Evolutionary conservation across 2,329 filamentous ascomycete species (phyloP).

Genomic region (Onygena corvina): DNA sequence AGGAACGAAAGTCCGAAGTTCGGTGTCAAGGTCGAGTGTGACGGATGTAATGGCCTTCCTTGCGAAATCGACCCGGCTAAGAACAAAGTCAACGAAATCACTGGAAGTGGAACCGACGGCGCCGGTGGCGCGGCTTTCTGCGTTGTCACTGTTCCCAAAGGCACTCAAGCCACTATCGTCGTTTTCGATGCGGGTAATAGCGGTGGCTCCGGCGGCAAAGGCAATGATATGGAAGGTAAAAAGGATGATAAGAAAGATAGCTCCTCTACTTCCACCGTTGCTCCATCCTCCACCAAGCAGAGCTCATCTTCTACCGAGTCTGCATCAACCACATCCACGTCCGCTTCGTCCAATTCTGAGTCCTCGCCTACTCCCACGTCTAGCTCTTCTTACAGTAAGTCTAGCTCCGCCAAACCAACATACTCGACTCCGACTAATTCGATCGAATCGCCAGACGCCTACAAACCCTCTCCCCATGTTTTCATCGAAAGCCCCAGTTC

Average conservation of each 20-base stretch:
- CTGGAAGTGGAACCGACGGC: conserved; percentile 46
- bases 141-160: conserved; percentile 61
- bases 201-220: conserved; percentile 21
- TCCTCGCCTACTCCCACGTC: conserved; percentile 14
- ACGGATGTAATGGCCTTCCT: conserved; percentile 59
- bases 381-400: conserved; percentile 10
- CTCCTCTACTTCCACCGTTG: background rate
- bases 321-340: conserved; percentile 16
- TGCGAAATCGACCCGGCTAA: conserved; percentile 56
- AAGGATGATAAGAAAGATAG: background rate
- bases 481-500: conserved; percentile 12
- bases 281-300: conserved; percentile 8
- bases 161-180: conserved; percentile 54
- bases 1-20: conserved; percentile 49
- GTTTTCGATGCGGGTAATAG: conserved; percentile 41
- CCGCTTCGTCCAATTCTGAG: conserved; percentile 18
- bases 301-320: conserved; percentile 16
- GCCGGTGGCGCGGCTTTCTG: conserved; percentile 61
- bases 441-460: conserved; percentile 8
- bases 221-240: background rate
- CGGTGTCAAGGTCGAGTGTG: conserved; percentile 59
- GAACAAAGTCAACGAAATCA: conserved; percentile 47
- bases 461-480: conserved; percentile 10
- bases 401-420: conserved; percentile 1
- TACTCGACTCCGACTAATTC: conserved; percentile 7